A percentile compares a stretch with the other conserved stretches of the same genome.
Conservation (phyloP, 1,284 basidiomycete species). For the Puccinia triticina region DNA sequence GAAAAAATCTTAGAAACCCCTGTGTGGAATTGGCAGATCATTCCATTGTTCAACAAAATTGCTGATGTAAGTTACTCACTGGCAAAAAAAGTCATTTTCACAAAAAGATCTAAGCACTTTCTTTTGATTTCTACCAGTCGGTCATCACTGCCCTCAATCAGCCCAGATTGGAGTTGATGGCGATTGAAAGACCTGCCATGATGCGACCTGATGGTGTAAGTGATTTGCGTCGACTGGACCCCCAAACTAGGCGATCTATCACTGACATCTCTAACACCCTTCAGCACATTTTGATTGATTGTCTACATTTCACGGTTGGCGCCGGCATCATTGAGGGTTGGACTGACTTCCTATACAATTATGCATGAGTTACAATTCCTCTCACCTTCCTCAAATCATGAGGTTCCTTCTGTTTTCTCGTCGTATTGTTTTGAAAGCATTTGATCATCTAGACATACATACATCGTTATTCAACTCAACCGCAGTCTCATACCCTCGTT, state of each 20-base stretch:
- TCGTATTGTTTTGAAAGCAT: background rate
- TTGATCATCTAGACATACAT: too few relatives aligned
- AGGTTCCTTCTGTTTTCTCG: background rate
- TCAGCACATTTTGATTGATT: slow-evolving; percentile 49
- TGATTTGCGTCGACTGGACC: background rate
- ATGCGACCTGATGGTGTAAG: slow-evolving; percentile 44
- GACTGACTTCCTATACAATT: slow-evolving; percentile 47
- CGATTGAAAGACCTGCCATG: slow-evolving; percentile 42
- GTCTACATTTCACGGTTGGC: slow-evolving; percentile 49
- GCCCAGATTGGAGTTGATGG: slow-evolving; percentile 39
- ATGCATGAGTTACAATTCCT: slow-evolving; percentile 8
- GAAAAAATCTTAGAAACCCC: slow-evolving; percentile 42
- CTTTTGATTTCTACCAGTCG: slow-evolving; percentile 14
- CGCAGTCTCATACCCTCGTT: too few relatives aligned
- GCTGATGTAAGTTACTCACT: slow-evolving; percentile 21
- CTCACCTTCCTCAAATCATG: too few relatives aligned
- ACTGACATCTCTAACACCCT: background rate
- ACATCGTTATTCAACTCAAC: too few relatives aligned
- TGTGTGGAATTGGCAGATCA: slow-evolving; percentile 45
- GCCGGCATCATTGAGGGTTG: slow-evolving; percentile 42
- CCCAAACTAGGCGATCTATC: background rate
- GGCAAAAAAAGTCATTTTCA: background rate
- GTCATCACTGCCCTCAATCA: slow-evolving; percentile 38
- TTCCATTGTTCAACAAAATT: slow-evolving; percentile 46
- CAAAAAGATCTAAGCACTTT: background rate